phyloP scores from a whole-genome alignment of 1,284 basidiomycete species.

The Gymnopus androsaceus region DNA sequence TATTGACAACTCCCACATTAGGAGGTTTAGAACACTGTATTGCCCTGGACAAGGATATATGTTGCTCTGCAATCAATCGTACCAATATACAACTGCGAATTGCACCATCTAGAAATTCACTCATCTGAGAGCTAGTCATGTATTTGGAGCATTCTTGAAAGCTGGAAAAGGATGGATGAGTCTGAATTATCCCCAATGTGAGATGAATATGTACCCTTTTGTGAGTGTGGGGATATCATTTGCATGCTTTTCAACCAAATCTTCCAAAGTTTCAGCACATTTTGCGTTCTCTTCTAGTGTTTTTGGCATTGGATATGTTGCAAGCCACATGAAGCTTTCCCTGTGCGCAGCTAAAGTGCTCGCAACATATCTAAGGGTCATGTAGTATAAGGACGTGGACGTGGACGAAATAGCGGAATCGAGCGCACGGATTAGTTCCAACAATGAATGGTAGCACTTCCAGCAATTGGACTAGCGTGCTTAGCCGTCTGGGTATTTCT shows the following conservation, averaged over 20 bases:
- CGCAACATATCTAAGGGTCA: slow-evolving; percentile 46
- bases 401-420: not conserved
- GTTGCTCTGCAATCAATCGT: slow-evolving; percentile 90
- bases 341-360: slow-evolving; percentile 75
- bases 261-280: slow-evolving; percentile 70
- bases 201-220: slow-evolving; percentile 64
- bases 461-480: slow-evolving; percentile 68
- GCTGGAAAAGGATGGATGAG: slow-evolving; percentile 38
- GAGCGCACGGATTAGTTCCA: slow-evolving; percentile 79
- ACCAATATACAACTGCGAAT: slow-evolving; percentile 88
- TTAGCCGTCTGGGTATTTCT: slow-evolving; percentile 75
- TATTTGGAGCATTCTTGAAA: slow-evolving; percentile 87
- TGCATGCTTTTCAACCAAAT: slow-evolving; percentile 76
- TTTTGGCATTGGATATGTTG: slow-evolving; percentile 67
- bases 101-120: slow-evolving; percentile 79
- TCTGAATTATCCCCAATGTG: slow-evolving; percentile 7
- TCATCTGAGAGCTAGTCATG: slow-evolving; percentile 77
- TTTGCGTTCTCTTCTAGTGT: slow-evolving; percentile 69
- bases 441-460: slow-evolving; percentile 84
- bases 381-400: not conserved
- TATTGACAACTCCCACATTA: slow-evolving; percentile 70
- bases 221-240: slow-evolving; percentile 90
- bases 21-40: slow-evolving; percentile 42
- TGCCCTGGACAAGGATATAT: slow-evolving; percentile 79
- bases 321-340: slow-evolving; percentile 73